phyloP scores from a whole-genome alignment of 805 yeast genomes.

The Yarrowia phangngaensis region DNA sequence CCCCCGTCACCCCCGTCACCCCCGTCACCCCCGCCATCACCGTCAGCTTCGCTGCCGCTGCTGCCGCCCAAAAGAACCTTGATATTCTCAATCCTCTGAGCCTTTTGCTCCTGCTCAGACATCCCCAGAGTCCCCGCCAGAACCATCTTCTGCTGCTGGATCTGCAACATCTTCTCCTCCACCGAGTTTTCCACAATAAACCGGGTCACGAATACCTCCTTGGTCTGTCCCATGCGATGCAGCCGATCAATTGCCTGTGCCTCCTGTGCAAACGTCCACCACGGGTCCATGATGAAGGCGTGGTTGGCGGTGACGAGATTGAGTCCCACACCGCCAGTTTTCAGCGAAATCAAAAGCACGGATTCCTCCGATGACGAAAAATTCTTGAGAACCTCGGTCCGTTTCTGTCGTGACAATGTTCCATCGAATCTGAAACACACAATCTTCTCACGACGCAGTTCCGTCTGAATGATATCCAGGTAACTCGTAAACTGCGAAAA shows the following conservation, averaged over 20 bases:
- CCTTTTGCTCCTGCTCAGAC: constrained; percentile 40
- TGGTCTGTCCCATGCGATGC: constrained; percentile 83
- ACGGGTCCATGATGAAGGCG: constrained; percentile 91
- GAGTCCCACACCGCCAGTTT: constrained; percentile 93
- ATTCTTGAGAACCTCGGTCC: constrained; percentile 56
- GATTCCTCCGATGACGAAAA: constrained; percentile 46
- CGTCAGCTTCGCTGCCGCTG: neutral
- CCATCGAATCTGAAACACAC: constrained; percentile 77
- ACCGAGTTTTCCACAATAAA: constrained; percentile 80
- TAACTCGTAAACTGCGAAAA: constrained; percentile 88
- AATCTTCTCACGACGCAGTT: constrained; percentile 51
- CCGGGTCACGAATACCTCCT: constrained; percentile 66
- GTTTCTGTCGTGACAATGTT: constrained; percentile 58
- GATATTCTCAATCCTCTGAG: constrained; percentile 40
- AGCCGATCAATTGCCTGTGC: constrained; percentile 89
- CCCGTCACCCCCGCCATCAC: no score
- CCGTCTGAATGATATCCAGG: constrained; percentile 67
- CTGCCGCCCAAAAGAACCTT: constrained; percentile 38
- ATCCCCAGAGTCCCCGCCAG: constrained; percentile 39
- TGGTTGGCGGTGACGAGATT: constrained; percentile 79
- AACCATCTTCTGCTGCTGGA: constrained; percentile 70
- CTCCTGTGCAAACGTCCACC: constrained; percentile 94
- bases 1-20: no score
- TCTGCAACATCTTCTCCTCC: constrained; percentile 81
- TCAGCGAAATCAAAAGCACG: constrained; percentile 67